phyloP scores from a whole-genome alignment of 805 yeast genomes.

The Candida ortonii region DNA sequence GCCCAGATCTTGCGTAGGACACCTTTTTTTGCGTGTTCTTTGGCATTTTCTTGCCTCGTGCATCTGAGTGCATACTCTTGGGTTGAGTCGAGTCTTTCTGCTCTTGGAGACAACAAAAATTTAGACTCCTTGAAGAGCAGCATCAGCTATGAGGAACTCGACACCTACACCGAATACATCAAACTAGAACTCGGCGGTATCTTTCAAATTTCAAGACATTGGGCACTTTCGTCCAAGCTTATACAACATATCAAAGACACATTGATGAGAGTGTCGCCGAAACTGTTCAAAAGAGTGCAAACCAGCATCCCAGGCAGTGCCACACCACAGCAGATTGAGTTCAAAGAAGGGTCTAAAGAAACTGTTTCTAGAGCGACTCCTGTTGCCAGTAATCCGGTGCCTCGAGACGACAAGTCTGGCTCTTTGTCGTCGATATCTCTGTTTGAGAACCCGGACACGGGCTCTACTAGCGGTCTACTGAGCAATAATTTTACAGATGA shows the following conservation, averaged over 20 bases:
- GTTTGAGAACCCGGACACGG: too few relatives aligned
- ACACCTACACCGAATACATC: constrained; percentile 45
- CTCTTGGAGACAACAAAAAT: constrained; percentile 12
- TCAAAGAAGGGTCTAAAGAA: constrained; percentile 10
- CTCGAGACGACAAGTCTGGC: too few relatives aligned
- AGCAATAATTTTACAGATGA: too few relatives aligned
- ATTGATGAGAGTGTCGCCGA: constrained; percentile 40
- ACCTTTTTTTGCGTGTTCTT: constrained; percentile 50
- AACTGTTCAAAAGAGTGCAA: constrained; percentile 37
- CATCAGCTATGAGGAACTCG: constrained; percentile 37
- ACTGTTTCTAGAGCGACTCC: too few relatives aligned
- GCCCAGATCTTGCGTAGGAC: constrained; percentile 43
- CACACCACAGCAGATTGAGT: constrained; percentile 6
- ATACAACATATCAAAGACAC: constrained; percentile 47
- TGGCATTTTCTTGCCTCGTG: constrained; percentile 51
- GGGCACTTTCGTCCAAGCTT: constrained; percentile 48
- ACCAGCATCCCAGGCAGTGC: constrained; percentile 26
- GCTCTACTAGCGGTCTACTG: too few relatives aligned
- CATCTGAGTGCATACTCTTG: constrained; percentile 53
- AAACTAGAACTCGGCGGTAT: constrained; percentile 48
- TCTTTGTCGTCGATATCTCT: too few relatives aligned
- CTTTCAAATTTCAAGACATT: constrained; percentile 48
- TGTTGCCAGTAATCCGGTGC: too few relatives aligned
- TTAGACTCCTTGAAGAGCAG: constrained; percentile 21
- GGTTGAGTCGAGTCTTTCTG: constrained; percentile 40